Percentiles rank a stretch among this genome's conserved stretches.
Evolutionary conservation across 768 basidiomycete species (phyloP).

Genomic region (Naematelia aurantialba): DNA sequence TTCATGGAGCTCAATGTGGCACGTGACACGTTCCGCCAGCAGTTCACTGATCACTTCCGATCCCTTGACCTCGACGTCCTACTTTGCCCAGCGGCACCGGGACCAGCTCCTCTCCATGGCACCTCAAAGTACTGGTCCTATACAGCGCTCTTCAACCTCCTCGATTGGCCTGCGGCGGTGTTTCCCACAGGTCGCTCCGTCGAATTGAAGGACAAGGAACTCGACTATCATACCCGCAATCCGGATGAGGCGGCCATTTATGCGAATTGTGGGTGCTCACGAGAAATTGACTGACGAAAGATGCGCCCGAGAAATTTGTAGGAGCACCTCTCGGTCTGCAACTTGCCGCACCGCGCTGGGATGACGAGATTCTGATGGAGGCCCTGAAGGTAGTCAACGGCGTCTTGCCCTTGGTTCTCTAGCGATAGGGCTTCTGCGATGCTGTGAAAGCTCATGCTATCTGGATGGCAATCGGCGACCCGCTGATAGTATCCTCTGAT

Average conservation of each 20-base stretch:
- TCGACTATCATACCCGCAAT: too few relatives aligned
- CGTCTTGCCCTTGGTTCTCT: slow-evolving; percentile 1
- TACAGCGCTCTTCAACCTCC: not conserved
- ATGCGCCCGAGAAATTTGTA: not conserved
- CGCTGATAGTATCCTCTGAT: too few relatives aligned
- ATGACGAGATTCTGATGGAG: slow-evolving; percentile 7
- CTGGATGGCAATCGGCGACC: too few relatives aligned
- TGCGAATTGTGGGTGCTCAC: not conserved
- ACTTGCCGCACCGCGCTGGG: slow-evolving; percentile 1
- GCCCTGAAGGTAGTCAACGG: not conserved
- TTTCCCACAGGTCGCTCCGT: slow-evolving; percentile 3
- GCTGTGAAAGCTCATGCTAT: too few relatives aligned
- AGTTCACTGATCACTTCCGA: not conserved
- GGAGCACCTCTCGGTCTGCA: slow-evolving; percentile 9
- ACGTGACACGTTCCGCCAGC: not conserved
- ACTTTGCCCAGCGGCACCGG: not conserved
- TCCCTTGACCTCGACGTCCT: not conserved
- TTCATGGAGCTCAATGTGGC: not conserved
- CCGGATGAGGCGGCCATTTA: slow-evolving; percentile 4
- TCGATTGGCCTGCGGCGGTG: slow-evolving; percentile 1
- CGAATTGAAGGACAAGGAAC: too few relatives aligned
- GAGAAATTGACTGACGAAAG: not conserved
- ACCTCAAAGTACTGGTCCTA: slow-evolving; percentile 3
- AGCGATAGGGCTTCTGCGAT: too few relatives aligned
- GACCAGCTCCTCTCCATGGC: not conserved